Percentiles rank a stretch among this genome's conserved stretches.
Evolutionary conservation across 2,329 filamentous ascomycete genomes (phyloP).

Genomic region (Monilinia vaccinii-corymbosi): DNA sequence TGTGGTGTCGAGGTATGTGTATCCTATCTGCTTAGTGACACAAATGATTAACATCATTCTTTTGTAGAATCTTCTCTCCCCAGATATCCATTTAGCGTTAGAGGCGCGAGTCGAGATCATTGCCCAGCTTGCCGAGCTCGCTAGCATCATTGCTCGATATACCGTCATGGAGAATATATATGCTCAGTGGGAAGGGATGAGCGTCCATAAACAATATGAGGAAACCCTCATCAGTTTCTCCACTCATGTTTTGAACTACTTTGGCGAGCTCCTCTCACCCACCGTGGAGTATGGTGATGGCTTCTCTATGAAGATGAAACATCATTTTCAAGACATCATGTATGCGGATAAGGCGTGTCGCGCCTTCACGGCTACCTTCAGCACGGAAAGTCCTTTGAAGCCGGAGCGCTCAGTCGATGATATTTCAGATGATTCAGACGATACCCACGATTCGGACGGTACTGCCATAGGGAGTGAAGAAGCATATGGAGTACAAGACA

Average conservation of each 20-base stretch:
- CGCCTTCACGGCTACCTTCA: neutral
- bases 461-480: neutral
- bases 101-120: neutral
- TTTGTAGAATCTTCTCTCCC: neutral
- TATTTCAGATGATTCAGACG: conserved; percentile 1
- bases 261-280: neutral
- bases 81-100: neutral
- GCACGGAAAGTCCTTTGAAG: neutral
- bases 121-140: conserved; percentile 1
- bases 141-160: conserved; percentile 13
- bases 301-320: neutral
- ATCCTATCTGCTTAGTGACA: neutral
- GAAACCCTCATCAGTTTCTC: conserved; percentile 8
- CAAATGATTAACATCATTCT: neutral
- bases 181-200: conserved; percentile 12
- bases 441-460: neutral
- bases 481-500: neutral
- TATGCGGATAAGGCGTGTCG: neutral
- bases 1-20: neutral
- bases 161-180: conserved; percentile 16
- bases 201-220: conserved; percentile 1
- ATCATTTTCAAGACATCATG: neutral
- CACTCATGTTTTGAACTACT: conserved; percentile 2
- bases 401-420: neutral
- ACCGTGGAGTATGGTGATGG: neutral